Conservation (phyloP, 2,329 filamentous ascomycete species). For the Pseudogymnoascus sp. region DNA sequence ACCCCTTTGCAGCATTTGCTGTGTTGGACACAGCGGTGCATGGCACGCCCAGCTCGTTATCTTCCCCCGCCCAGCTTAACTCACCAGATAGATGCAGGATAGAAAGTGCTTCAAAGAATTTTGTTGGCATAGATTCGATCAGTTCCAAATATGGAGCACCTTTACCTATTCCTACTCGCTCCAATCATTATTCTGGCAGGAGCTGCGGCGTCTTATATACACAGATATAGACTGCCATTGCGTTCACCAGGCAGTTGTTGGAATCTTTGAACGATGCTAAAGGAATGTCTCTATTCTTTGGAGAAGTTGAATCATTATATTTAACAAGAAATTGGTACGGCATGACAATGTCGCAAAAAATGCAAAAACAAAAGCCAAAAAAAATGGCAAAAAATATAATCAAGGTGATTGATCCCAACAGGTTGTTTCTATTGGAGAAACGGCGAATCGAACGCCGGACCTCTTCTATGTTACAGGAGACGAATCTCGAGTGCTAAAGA, state of each 20-base stretch:
- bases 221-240: too few species aligned
- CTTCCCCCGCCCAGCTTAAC: background rate
- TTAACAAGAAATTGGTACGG: background rate
- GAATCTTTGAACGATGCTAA: background rate
- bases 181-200: background rate
- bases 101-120: background rate
- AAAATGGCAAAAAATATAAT: background rate
- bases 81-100: background rate
- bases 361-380: background rate
- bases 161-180: background rate
- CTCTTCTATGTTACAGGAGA: constrained; percentile 6
- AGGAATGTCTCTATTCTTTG: background rate
- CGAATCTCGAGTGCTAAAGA: constrained; percentile 4
- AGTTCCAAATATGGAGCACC: background rate
- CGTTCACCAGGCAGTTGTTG: background rate
- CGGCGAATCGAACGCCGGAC: constrained; percentile 6
- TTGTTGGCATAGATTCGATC: background rate
- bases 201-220: background rate
- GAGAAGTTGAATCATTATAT: background rate
- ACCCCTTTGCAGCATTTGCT: background rate
- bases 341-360: background rate
- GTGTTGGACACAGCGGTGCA: background rate
- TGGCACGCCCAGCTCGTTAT: background rate
- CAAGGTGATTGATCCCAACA: constrained; percentile 4
- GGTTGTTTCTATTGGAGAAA: constrained; percentile 6